A percentile compares a stretch with the other conserved stretches of the same genome.
These are phyloP conservation scores for Cladophialophora chaetospira DNA, from an alignment of 2,329 filamentous ascomycete genomes.

Conservation along the genomic window DNA sequence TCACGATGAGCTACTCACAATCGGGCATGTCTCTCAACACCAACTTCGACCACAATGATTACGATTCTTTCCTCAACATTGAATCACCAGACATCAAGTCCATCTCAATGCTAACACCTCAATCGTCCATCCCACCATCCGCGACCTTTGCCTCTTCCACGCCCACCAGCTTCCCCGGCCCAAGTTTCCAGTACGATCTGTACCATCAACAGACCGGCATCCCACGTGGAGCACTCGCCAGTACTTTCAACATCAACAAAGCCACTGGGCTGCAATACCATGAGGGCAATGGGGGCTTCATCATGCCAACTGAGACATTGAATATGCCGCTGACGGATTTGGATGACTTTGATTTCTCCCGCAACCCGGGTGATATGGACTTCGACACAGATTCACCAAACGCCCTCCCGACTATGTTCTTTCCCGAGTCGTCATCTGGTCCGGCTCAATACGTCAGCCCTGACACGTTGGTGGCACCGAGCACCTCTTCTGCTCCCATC, in stretches of 20 bases:
- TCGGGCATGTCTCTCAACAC: constrained; percentile 35
- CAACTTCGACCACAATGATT: constrained; percentile 47
- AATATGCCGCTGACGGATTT: constrained; percentile 46
- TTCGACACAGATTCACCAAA: constrained; percentile 65
- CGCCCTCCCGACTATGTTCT: constrained; percentile 64
- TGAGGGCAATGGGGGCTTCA: constrained; percentile 42
- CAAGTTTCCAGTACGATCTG: constrained; percentile 92
- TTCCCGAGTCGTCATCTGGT: constrained; percentile 47
- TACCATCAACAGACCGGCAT: constrained; percentile 96
- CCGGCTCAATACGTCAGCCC: constrained; percentile 69
- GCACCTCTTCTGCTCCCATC: constrained; percentile 48
- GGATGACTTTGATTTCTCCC: constrained; percentile 61
- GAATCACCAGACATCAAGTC: constrained; percentile 40
- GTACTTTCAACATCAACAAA: constrained; percentile 76
- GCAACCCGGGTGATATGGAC: constrained; percentile 65
- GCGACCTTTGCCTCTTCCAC: constrained; percentile 43
- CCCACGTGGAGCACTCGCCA: constrained; percentile 78
- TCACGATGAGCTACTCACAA: constrained; percentile 16
- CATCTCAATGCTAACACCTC: constrained; percentile 40
- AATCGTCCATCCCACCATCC: constrained; percentile 41
- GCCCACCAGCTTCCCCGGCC: constrained; percentile 67
- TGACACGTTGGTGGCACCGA: constrained; percentile 61
- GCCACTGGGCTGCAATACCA: constrained; percentile 46
- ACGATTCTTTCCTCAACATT: constrained; percentile 51
- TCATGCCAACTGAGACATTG: constrained; percentile 43